Conservation (phyloP, 2,329 filamentous ascomycete species). For the Verticillium zaregamsianum region DNA sequence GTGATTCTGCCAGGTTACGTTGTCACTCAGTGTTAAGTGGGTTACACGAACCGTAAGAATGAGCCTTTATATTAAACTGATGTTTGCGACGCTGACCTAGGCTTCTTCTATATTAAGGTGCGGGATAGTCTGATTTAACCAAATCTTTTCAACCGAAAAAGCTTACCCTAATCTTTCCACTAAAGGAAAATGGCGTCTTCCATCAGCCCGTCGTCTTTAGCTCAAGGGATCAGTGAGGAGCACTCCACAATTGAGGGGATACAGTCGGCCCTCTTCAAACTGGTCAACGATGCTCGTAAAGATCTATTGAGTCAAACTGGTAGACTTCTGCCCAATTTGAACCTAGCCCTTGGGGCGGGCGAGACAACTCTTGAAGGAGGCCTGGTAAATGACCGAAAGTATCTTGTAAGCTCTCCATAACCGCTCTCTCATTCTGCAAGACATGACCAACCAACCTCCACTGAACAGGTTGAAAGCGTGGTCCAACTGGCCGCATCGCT, state of each 20-base stretch:
- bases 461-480: background rate
- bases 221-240: background rate
- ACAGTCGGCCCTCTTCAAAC: background rate
- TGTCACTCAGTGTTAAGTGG: too few species aligned
- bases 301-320: background rate
- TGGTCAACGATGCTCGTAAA: background rate
- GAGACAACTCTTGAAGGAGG: background rate
- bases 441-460: background rate
- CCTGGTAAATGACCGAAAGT: background rate
- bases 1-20: too few species aligned
- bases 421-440: background rate
- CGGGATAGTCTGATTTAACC: too few species aligned
- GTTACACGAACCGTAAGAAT: too few species aligned
- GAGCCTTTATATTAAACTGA: too few species aligned
- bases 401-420: background rate
- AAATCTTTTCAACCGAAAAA: too few species aligned
- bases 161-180: too few species aligned
- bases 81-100: too few species aligned
- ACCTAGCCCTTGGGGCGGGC: background rate
- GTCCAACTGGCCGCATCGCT: background rate
- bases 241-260: background rate
- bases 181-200: background rate
- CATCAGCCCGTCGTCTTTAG: background rate
- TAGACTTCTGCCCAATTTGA: background rate
- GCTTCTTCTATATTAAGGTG: too few species aligned